Conservation (phyloP, 2,329 filamentous ascomycete genomes). For the Neonectria ditissima region DNA sequence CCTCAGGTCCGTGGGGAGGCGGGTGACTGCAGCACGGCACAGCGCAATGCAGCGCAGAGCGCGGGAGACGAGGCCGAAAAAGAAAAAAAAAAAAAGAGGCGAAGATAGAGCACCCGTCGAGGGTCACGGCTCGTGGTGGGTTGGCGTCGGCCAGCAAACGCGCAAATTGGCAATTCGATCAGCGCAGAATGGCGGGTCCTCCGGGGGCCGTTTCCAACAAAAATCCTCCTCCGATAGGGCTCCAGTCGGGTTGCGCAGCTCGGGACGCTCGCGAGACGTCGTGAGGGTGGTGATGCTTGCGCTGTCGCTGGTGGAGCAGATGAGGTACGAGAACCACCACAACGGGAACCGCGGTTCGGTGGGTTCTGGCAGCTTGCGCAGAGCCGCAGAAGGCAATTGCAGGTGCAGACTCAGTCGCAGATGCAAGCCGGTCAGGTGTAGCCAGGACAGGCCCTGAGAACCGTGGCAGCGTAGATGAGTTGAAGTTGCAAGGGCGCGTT, state of each 20-base stretch:
- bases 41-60: constrained; percentile 36
- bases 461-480: constrained; percentile 10
- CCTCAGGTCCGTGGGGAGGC: constrained; percentile 39
- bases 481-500: constrained; percentile 26
- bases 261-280: constrained; percentile 13
- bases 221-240: constrained; percentile 9
- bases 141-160: constrained; percentile 32
- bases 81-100: constrained; percentile 16
- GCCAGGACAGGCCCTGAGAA: constrained; percentile 19
- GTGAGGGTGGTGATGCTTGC: constrained; percentile 4
- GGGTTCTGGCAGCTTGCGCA: constrained; percentile 15
- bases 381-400: constrained; percentile 24
- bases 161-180: constrained; percentile 28
- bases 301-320: constrained; percentile 15
- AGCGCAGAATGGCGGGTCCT: constrained; percentile 24
- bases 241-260: constrained; percentile 12
- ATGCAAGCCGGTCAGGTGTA: constrained; percentile 13
- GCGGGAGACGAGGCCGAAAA: constrained; percentile 24
- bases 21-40: constrained; percentile 40
- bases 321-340: constrained; percentile 8
- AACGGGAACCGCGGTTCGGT: constrained; percentile 18
- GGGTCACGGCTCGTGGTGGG: constrained; percentile 27
- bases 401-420: constrained; percentile 12
- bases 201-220: constrained; percentile 11
- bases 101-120: constrained; percentile 32